phyloP scores from a whole-genome alignment of 75 land plant genomes.

The Selaginella moellendorffii region DNA sequence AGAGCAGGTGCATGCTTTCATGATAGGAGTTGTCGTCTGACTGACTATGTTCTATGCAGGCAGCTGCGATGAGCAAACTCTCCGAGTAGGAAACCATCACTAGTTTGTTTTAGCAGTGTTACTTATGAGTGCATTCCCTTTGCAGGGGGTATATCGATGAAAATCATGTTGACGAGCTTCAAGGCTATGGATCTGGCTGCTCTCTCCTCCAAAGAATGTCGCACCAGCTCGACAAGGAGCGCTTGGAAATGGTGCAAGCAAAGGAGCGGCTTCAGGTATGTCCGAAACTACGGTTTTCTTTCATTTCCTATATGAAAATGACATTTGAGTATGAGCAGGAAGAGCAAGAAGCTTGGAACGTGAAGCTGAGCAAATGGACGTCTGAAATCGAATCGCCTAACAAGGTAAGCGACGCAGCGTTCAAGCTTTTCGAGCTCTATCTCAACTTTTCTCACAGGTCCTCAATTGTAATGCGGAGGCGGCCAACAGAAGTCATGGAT shows the following conservation, averaged over 20 bases:
- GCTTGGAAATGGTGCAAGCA: constrained; percentile 4
- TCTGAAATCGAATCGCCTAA: not conserved
- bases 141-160: not conserved
- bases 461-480: no score
- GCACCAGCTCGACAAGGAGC: constrained; percentile 1
- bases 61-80: not conserved
- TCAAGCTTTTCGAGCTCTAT: no score
- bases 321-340: not conserved
- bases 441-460: no score
- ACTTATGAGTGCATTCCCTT: not conserved
- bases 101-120: not conserved
- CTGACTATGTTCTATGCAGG: not conserved
- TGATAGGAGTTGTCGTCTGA: no score
- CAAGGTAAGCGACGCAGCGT: no score
- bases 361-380: not conserved
- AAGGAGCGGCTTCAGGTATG: constrained; percentile 9
- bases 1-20: no score
- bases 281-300: no score
- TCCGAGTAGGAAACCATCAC: not conserved
- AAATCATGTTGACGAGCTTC: not conserved
- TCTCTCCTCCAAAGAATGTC: not conserved
- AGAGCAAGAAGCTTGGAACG: not conserved
- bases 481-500: no score
- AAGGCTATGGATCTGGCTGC: not conserved
- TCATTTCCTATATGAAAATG: not conserved